phyloP scores from a whole-genome alignment of 768 basidiomycete genomes.

The Agrocybe praecox region DNA sequence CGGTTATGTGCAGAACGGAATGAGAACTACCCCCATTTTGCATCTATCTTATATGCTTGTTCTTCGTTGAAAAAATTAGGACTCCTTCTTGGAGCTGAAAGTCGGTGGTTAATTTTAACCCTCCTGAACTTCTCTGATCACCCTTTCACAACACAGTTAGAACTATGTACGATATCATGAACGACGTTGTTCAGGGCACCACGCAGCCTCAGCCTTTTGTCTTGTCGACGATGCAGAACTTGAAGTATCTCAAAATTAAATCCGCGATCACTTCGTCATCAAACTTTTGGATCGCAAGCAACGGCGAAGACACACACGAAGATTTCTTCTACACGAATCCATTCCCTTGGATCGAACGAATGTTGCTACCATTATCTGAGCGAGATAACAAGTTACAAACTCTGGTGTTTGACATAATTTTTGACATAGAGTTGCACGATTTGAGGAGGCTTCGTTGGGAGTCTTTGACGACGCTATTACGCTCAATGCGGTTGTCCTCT shows the following conservation, averaged over 20 bases:
- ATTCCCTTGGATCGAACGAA: slow-evolving; percentile 7
- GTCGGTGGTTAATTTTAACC: background rate
- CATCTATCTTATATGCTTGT: background rate
- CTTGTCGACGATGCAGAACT: background rate
- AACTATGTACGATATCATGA: too few species aligned
- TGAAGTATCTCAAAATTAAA: slow-evolving; percentile 3
- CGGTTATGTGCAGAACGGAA: background rate
- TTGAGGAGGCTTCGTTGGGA: slow-evolving; percentile 5
- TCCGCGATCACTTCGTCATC: background rate
- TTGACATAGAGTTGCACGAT: background rate
- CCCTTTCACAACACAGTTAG: too few species aligned
- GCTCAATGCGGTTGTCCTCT: background rate
- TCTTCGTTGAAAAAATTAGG: slow-evolving; percentile 2
- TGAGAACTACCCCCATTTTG: background rate
- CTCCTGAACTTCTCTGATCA: background rate
- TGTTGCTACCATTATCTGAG: background rate
- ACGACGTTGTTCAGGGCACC: background rate
- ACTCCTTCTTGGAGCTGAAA: slow-evolving; percentile 2
- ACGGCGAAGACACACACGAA: slow-evolving; percentile 6
- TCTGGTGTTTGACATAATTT: slow-evolving; percentile 5
- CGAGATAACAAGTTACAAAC: background rate
- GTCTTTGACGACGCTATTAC: background rate
- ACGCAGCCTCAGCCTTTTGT: background rate
- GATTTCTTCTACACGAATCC: slow-evolving; percentile 3
- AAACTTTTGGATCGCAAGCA: slow-evolving; percentile 8